A percentile compares a stretch with the other conserved stretches of the same genome.
Evolutionary conservation across 331 rosid species (phyloP).

Genomic region (Quercus phellos): DNA sequence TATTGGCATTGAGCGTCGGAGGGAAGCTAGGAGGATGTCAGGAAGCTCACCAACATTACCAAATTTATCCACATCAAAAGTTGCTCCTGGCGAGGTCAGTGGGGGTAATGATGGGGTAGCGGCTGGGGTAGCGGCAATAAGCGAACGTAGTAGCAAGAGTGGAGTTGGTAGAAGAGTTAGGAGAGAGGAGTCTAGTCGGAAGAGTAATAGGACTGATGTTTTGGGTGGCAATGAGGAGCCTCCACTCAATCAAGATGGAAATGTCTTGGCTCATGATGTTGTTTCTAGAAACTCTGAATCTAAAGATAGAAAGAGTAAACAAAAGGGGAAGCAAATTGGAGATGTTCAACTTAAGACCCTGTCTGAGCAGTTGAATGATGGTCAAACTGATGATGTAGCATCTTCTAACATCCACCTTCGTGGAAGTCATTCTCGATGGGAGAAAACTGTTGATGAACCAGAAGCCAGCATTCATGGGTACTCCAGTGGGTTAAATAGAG

Average conservation of each 20-base stretch:
- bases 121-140: constrained; percentile 37
- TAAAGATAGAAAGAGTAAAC: constrained; percentile 56
- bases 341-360: constrained; percentile 62
- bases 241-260: constrained; percentile 37
- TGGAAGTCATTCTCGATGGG: constrained; percentile 50
- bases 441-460: constrained; percentile 51
- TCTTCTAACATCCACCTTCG: constrained; percentile 64
- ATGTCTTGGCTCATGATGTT: constrained; percentile 46
- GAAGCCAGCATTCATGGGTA: constrained; percentile 46
- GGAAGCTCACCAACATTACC: constrained; percentile 65
- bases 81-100: constrained; percentile 60
- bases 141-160: constrained; percentile 59
- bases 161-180: constrained; percentile 60
- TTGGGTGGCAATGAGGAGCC: constrained; percentile 53
- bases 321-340: constrained; percentile 59
- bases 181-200: constrained; percentile 69
- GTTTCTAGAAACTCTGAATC: constrained; percentile 62
- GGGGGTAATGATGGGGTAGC: constrained; percentile 39
- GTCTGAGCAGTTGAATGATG: constrained; percentile 64
- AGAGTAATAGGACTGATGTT: constrained; percentile 53
- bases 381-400: constrained; percentile 69
- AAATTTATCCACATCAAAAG: constrained; percentile 54
- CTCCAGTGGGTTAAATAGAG: constrained; percentile 57
- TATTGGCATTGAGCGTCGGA: constrained; percentile 56
- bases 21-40: constrained; percentile 59